Percentiles rank a stretch among this genome's conserved stretches.
Evolutionary conservation across 2,329 filamentous ascomycete species (phyloP).

Genomic region (Tolypocladium nubicola): DNA sequence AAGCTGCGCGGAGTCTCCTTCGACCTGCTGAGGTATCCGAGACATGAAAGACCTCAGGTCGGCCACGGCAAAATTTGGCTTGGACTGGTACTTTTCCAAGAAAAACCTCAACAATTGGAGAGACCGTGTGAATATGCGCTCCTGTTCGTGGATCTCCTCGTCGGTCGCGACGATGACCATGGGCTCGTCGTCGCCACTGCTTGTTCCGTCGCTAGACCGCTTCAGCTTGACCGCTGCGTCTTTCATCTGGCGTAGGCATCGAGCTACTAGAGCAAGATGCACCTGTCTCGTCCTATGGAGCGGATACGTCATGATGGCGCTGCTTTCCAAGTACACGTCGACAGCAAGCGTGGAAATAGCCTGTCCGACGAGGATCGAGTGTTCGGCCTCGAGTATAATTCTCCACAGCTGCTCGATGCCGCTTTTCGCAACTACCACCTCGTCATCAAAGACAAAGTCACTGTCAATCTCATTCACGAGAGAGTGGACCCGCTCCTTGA

Average conservation of each 20-base stretch:
- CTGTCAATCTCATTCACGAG: constrained; percentile 30
- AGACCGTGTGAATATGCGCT: constrained; percentile 57
- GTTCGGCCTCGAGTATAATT: constrained; percentile 60
- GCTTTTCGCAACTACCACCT: constrained; percentile 38
- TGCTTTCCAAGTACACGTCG: constrained; percentile 57
- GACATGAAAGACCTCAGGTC: constrained; percentile 44
- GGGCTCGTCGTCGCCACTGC: constrained; percentile 36
- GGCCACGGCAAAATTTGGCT: constrained; percentile 48
- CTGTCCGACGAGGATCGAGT: constrained; percentile 52
- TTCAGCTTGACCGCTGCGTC: constrained; percentile 47
- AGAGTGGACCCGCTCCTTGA: constrained; percentile 39
- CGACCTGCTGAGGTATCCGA: constrained; percentile 37
- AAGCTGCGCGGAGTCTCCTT: constrained; percentile 55
- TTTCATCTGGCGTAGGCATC: constrained; percentile 62
- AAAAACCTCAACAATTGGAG: constrained; percentile 59
- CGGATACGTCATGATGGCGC: constrained; percentile 37
- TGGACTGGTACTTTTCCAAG: constrained; percentile 51
- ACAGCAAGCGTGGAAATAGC: constrained; percentile 62
- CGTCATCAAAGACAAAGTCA: constrained; percentile 39
- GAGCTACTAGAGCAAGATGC: constrained; percentile 61
- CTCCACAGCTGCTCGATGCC: constrained; percentile 71
- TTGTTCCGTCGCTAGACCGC: constrained; percentile 28
- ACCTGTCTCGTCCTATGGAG: constrained; percentile 40
- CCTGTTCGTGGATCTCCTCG: constrained; percentile 34
- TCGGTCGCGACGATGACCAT: constrained; percentile 41